phyloP scores from a whole-genome alignment of 2,329 filamentous ascomycete genomes.

The Colletotrichum cereale region DNA sequence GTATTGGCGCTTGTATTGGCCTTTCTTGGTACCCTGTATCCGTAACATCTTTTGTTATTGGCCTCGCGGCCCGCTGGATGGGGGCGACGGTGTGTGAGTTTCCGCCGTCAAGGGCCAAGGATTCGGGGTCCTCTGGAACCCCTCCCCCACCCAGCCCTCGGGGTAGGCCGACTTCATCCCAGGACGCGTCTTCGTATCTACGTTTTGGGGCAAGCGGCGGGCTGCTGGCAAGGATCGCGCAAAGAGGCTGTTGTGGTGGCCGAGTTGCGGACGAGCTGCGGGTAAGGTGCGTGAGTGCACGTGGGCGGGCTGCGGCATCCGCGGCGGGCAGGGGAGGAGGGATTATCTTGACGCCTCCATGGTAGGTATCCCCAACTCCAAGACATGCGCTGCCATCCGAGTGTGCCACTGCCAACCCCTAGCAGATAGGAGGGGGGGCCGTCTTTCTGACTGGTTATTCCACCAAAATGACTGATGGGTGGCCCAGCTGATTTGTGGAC shows the following conservation, averaged over 20 bases:
- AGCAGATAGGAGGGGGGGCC: neutral
- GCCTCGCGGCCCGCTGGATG: slow-evolving; percentile 20
- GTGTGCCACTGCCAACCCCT: neutral
- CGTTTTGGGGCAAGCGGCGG: neutral
- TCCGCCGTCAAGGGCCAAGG: neutral
- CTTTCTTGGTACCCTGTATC: slow-evolving; percentile 22
- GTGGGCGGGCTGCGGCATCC: neutral
- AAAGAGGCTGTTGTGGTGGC: slow-evolving; percentile 1
- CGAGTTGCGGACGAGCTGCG: too few relatives aligned
- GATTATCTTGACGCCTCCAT: slow-evolving; percentile 6
- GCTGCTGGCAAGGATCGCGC: neutral
- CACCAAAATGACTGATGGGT: neutral
- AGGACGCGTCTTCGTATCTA: neutral
- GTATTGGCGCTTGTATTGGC: slow-evolving; percentile 34
- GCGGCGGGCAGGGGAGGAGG: too few relatives aligned
- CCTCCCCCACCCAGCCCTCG: neutral
- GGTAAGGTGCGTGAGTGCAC: slow-evolving; percentile 8
- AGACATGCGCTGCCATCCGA: neutral
- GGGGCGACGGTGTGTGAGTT: slow-evolving; percentile 20
- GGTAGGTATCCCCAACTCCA: neutral
- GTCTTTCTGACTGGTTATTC: neutral
- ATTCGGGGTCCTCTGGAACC: slow-evolving; percentile 18
- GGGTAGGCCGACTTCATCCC: neutral
- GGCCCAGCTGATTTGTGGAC: too few relatives aligned
- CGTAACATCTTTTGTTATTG: neutral